phyloP scores from a whole-genome alignment of 148 eudicot genomes.

The Vaccinium myrtillus region DNA sequence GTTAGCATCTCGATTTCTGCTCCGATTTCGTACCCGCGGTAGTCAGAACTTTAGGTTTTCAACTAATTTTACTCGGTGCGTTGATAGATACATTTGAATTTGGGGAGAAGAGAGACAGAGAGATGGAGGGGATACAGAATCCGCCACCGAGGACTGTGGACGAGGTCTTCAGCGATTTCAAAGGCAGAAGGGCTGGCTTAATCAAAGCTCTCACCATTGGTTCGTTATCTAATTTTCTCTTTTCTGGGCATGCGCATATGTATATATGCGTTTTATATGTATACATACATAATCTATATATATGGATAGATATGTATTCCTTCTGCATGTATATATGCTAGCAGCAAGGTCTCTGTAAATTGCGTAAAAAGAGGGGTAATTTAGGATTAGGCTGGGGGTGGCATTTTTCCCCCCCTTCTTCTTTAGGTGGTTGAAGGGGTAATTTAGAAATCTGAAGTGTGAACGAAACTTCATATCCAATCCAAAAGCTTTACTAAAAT shows the following conservation, averaged over 20 bases:
- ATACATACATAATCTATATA: neutral
- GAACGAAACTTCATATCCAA: neutral
- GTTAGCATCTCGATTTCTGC: neutral
- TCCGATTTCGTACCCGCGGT: neutral
- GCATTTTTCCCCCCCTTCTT: neutral
- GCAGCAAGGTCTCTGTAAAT: too few species aligned
- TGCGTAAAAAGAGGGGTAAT: neutral
- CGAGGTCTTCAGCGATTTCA: slow-evolving; percentile 70
- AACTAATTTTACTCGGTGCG: neutral
- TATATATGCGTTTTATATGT: neutral
- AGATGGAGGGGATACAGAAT: slow-evolving; percentile 32
- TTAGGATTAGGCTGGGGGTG: neutral
- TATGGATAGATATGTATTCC: neutral
- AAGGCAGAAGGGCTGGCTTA: slow-evolving; percentile 64
- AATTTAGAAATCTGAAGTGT: neutral
- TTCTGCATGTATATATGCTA: neutral
- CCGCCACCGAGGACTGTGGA: slow-evolving; percentile 55
- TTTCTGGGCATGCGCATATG: neutral
- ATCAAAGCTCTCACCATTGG: slow-evolving; percentile 73
- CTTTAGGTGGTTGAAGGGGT: neutral
- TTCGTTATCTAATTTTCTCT: slow-evolving; percentile 11
- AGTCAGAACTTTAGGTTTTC: neutral
- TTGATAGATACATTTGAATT: neutral
- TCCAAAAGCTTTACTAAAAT: neutral
- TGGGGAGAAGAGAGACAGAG: neutral